phyloP scores from a whole-genome alignment of 306 rosid species.

The Mimosa pudica region DNA sequence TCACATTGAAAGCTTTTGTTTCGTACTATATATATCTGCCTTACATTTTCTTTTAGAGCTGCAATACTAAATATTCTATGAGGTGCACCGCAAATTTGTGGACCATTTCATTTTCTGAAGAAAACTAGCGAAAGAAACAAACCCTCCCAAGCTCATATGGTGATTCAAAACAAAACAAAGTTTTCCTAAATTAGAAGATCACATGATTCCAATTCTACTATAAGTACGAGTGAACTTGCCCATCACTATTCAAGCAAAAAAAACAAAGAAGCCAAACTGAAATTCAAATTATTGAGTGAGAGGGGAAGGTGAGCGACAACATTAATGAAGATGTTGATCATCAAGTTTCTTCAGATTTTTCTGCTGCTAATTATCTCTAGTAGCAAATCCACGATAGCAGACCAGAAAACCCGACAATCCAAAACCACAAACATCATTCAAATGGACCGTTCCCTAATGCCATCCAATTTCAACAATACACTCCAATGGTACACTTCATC shows the following conservation, averaged over 20 bases:
- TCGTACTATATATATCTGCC: background rate
- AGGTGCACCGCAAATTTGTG: background rate
- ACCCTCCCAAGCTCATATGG: constrained; percentile 6
- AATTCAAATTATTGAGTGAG: constrained; percentile 22
- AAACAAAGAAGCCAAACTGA: constrained; percentile 23
- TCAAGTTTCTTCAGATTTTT: constrained; percentile 39
- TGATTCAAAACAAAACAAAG: constrained; percentile 5
- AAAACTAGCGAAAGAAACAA: background rate
- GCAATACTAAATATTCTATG: background rate
- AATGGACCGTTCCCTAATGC: constrained; percentile 83
- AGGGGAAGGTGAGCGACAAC: background rate
- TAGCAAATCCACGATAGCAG: constrained; percentile 36
- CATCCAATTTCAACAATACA: constrained; percentile 59
- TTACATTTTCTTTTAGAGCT: background rate
- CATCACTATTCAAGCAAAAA: constrained; percentile 32
- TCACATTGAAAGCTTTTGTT: background rate
- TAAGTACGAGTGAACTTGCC: constrained; percentile 37
- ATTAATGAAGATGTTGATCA: constrained; percentile 42
- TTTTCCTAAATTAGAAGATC: constrained; percentile 5
- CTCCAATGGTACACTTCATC: constrained; percentile 76
- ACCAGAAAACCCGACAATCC: constrained; percentile 23
- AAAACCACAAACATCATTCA: constrained; percentile 67
- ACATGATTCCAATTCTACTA: constrained; percentile 22
- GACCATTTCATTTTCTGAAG: background rate
- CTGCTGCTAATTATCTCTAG: constrained; percentile 44